Evolutionary conservation across 2,329 filamentous ascomycete species (phyloP).

Genomic region (Cladobotryum mycophilum): DNA sequence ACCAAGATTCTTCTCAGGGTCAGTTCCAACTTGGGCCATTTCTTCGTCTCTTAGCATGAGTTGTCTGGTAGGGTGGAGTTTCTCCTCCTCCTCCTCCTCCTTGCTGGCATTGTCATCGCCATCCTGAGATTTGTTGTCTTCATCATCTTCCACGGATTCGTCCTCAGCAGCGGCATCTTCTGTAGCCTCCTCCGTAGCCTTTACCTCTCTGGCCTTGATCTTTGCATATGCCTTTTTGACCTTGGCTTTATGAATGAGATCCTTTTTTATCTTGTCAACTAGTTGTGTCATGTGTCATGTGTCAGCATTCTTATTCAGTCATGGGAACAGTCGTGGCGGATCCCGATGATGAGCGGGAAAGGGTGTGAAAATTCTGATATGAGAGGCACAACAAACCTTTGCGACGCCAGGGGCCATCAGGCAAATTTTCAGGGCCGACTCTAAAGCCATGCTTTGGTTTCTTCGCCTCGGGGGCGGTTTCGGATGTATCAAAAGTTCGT

Average conservation of each 20-base stretch:
- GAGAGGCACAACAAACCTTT: constrained; percentile 45
- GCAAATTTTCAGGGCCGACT: constrained; percentile 83
- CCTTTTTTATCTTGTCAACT: constrained; percentile 86
- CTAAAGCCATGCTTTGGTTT: constrained; percentile 66
- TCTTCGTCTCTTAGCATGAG: constrained; percentile 36
- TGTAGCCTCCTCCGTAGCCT: constrained; percentile 17
- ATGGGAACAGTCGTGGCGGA: too few relatives aligned
- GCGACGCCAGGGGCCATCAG: constrained; percentile 80
- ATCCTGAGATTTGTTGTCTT: constrained; percentile 15
- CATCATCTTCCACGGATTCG: constrained; percentile 15
- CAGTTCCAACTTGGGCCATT: constrained; percentile 25
- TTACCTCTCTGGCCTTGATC: constrained; percentile 54
- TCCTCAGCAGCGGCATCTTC: constrained; percentile 10
- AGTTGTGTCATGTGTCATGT: constrained; percentile 1
- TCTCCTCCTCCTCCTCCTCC: constrained; percentile 17
- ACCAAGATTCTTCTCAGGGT: constrained; percentile 10
- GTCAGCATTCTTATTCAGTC: constrained; percentile 14
- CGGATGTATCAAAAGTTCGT: constrained; percentile 22
- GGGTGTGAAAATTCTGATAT: too few relatives aligned
- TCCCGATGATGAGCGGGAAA: background rate
- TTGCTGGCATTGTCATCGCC: constrained; percentile 7
- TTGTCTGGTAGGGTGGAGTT: constrained; percentile 32
- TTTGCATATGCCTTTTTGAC: constrained; percentile 90
- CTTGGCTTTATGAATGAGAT: constrained; percentile 87
- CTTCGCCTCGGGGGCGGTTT: constrained; percentile 36